phyloP scores from a whole-genome alignment of 2,329 filamentous ascomycete species.

The Exserohilum turcica region DNA sequence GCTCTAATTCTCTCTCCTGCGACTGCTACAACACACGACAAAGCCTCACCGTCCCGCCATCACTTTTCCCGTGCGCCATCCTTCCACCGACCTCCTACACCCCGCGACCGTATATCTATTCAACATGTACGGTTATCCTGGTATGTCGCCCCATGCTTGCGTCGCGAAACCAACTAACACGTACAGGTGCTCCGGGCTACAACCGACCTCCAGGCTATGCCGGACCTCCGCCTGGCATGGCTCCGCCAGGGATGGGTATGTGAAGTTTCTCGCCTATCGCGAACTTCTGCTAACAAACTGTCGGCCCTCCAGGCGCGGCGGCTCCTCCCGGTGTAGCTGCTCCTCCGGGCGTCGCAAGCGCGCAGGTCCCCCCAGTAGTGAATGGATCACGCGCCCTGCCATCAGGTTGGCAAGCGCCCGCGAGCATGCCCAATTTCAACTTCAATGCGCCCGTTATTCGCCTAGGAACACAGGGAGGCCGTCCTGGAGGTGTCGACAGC shows the following conservation, averaged over 20 bases:
- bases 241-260: constrained; percentile 81
- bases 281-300: constrained; percentile 1
- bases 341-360: constrained; percentile 78
- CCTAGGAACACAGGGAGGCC: constrained; percentile 76
- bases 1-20: constrained; percentile 18
- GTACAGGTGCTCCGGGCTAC: constrained; percentile 63
- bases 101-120: constrained; percentile 1
- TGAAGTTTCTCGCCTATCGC: constrained; percentile 3
- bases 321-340: constrained; percentile 73
- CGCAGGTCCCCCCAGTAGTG: constrained; percentile 72
- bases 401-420: constrained; percentile 81
- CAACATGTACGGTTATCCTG: constrained; percentile 47
- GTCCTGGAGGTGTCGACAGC: constrained; percentile 55
- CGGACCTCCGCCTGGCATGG: constrained; percentile 75
- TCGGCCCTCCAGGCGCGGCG: constrained; percentile 20
- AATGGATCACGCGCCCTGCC: constrained; percentile 81
- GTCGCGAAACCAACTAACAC: constrained; percentile 24
- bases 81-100: not conserved
- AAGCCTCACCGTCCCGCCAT: not conserved
- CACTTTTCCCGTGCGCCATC: not conserved
- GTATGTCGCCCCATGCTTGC: constrained; percentile 19
- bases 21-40: constrained; percentile 18
- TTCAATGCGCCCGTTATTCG: constrained; percentile 97
- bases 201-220: constrained; percentile 76
- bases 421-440: constrained; percentile 96